A percentile compares a stretch with the other conserved stretches of the same genome.
phyloP scores from a whole-genome alignment of 768 basidiomycete genomes.

The Baorangia bicolor region DNA sequence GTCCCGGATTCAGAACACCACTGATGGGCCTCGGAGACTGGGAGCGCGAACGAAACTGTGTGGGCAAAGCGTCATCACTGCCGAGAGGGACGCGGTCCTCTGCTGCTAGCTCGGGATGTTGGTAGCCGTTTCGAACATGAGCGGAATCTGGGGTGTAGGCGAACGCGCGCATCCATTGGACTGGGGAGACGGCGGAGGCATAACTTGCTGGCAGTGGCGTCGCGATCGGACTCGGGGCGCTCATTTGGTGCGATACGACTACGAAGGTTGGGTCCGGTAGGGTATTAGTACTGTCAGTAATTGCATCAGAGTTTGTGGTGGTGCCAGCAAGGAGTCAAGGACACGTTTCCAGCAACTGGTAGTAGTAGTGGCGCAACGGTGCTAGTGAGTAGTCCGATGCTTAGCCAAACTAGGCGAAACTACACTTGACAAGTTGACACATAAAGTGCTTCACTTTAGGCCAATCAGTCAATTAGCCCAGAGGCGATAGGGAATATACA shows the following conservation, averaged over 20 bases:
- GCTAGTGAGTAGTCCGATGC: too few relatives aligned
- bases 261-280: not conserved
- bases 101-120: not conserved
- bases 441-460: not conserved
- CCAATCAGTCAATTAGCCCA: not conserved
- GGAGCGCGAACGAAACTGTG: not conserved
- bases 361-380: not conserved
- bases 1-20: not conserved
- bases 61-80: slow-evolving; percentile 9
- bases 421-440: not conserved
- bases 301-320: not conserved
- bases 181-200: not conserved
- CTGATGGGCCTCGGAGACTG: not conserved
- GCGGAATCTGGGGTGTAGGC: slow-evolving; percentile 16
- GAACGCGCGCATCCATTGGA: slow-evolving; percentile 12
- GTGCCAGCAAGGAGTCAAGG: too few relatives aligned
- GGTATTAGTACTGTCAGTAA: not conserved
- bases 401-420: not conserved
- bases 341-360: not conserved
- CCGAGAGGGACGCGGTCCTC: not conserved
- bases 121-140: not conserved
- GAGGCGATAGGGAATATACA: not conserved
- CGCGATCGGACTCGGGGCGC: not conserved
- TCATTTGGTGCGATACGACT: not conserved
- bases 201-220: not conserved